Base-by-base conservation (phyloP, 2,329 filamentous ascomycete species). In the Pseudogymnoascus sp. region DNA sequence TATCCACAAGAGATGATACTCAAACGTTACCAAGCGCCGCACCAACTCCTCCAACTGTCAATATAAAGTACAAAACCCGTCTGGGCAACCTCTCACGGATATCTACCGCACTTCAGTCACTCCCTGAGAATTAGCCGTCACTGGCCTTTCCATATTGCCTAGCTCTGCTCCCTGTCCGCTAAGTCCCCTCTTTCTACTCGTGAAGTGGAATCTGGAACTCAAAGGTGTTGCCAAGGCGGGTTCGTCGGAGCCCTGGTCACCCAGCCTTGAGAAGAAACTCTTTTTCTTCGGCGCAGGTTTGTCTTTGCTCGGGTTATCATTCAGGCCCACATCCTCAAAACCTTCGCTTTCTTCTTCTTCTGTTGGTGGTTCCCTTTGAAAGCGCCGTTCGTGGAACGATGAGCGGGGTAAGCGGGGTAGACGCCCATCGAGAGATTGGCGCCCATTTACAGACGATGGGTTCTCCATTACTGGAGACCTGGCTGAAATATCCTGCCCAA, bases 261-360 rank as follows among this genome's bases (percentile, higher is more conserved):
- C 87, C 68, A 96, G 91, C 65, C 88, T 85, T 56, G 90, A 81
- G 65, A 97, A 90, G 69, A 96, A 86, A 10, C 88, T 81, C 76
- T 90, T 92, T 77, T 90, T 91, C 13, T 80, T 75, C 7, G 68
- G 66, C 48, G 73, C 67, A 74, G 65, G 71, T 58, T 74, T 75
- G 19, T 70, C 76, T 63, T 82, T 81, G 67, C 84, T 85, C 56
- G 80, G 76, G 35, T 94, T 90, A 65, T 96, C 92, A 61, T 85
- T 83, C 48, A 97, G 76, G 3, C 90, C 90, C 7, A 97, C 89
- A 58, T 97, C 92, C 71, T 96, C 92, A 67, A 97, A 96, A 12
- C 78, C 78, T 68, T 95, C 89, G 67, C 94, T 90, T 38, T 83
- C 80, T 68, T 95, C 89, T 67, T 94, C 90, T 39, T 83, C 80